Base-by-base conservation (phyloP, 257 asterid genomes). In the Eucommia ulmoides region DNA sequence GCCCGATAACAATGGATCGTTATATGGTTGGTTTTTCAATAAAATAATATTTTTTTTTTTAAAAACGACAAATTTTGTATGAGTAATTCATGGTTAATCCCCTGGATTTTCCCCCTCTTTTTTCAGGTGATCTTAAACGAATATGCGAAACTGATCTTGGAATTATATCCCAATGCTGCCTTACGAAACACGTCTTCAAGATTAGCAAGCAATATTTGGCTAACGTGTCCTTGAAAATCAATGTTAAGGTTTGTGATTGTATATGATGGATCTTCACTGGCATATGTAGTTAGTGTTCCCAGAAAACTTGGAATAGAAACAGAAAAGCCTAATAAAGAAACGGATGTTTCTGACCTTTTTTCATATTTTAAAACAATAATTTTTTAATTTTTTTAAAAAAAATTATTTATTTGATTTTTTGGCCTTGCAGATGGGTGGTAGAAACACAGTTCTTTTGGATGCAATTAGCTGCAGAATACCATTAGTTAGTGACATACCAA, bases 171-270 rank as follows among this genome's bases (percentile, higher is more conserved):
- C 99, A 92, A 60, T 87, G 97, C 62, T 86, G 97, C 59, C 94
- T 92, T 45, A 92, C 99, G 0, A 92, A 92, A 59, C 94, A 92
- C 23, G 97, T 92, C 24, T 87, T 92, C 81, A 87, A 79, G 80
- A 83, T 92, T 78, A 91, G 79, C 77, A 87, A 87, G 68, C 99
- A 92, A 61, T 92, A 92, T 23, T 61, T 92, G 85, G 97, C 99
- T 22, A 92, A 92, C 54, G 99, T 92, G 14, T 92, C 99, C 59
- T 79, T 92, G 63, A 92, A 92, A 69, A 92, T 92, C 22, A 92
- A 92, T 22, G 97, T 92, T 46, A 92, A 92, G 99, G 99, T 83
- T n/a, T n/a, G n/a, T n/a, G n/a, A n/a, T n/a, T n/a, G n/a, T n/a
- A n/a, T n/a, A n/a, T n/a, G n/a, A n/a, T n/a, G n/a, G n/a, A n/a